phyloP scores from a whole-genome alignment of 2,329 filamentous ascomycete genomes.

The Periglandula ipomoeae region DNA sequence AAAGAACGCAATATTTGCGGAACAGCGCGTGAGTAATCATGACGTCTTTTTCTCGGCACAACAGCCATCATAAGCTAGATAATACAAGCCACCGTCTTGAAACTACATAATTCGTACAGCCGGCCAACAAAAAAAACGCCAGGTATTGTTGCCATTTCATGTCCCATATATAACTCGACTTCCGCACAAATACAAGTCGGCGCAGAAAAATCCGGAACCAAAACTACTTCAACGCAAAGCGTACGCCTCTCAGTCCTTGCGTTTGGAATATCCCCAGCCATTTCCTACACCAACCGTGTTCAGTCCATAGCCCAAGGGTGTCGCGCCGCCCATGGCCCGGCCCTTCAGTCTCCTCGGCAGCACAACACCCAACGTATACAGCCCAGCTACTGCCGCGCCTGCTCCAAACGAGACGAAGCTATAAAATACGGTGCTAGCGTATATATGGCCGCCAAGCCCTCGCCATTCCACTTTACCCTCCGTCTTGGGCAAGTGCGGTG shows the following conservation, averaged over 20 bases:
- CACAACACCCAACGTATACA: slow-evolving; percentile 53
- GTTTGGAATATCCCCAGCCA: slow-evolving; percentile 51
- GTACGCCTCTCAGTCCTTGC: slow-evolving; percentile 17
- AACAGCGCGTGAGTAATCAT: background rate
- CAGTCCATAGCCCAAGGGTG: slow-evolving; percentile 47
- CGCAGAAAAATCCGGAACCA: background rate
- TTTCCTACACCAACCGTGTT: slow-evolving; percentile 38
- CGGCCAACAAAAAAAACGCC: slow-evolving; percentile 1
- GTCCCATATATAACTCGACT: background rate
- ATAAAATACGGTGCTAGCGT: slow-evolving; percentile 56
- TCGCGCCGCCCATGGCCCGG: slow-evolving; percentile 44
- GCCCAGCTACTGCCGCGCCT: slow-evolving; percentile 42
- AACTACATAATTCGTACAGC: background rate
- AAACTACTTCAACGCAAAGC: background rate
- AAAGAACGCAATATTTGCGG: too few relatives aligned
- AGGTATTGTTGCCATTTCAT: background rate
- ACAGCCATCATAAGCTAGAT: background rate
- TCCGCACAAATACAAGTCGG: background rate
- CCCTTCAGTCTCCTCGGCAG: slow-evolving; percentile 44
- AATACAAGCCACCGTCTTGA: background rate
- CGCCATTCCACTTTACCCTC: slow-evolving; percentile 57
- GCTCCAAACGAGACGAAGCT: slow-evolving; percentile 49
- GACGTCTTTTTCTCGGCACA: background rate
- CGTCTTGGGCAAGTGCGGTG: slow-evolving; percentile 58
- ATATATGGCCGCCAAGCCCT: slow-evolving; percentile 55